phyloP scores from a whole-genome alignment of 768 basidiomycete species.

The Tulasnella sp. region DNA sequence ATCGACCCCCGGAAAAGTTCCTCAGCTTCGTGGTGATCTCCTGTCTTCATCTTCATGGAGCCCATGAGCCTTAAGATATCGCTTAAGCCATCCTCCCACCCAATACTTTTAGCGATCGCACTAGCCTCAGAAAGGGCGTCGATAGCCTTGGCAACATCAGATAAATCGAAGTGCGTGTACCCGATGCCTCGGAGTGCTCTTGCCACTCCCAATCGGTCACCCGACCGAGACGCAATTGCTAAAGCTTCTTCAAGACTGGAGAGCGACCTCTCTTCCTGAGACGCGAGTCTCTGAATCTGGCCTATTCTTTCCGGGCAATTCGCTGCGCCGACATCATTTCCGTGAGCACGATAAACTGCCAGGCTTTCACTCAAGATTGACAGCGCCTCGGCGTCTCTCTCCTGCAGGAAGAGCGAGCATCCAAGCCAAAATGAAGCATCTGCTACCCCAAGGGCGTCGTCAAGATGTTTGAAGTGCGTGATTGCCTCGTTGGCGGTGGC shows the following conservation, averaged over 20 bases:
- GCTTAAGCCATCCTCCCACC: neutral
- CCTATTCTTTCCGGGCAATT: neutral
- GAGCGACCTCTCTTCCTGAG: neutral
- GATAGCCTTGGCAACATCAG: neutral
- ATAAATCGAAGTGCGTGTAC: neutral
- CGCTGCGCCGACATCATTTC: neutral
- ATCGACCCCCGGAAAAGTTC: neutral
- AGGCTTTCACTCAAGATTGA: neutral
- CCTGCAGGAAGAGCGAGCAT: neutral
- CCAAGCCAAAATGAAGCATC: neutral
- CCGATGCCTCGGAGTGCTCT: neutral
- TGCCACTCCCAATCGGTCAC: neutral
- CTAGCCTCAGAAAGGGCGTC: neutral
- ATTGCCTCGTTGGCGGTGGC: neutral
- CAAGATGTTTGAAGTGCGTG: neutral
- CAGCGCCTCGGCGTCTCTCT: neutral
- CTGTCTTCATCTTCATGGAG: neutral
- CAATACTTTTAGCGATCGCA: neutral
- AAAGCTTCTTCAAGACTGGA: neutral
- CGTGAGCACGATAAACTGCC: neutral
- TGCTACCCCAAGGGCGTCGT: neutral
- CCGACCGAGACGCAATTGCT: neutral
- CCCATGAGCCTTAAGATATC: neutral
- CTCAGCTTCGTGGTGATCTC: neutral
- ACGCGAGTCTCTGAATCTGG: neutral